Base-by-base conservation (phyloP, 176 grass and related monocot species). In the Lolium multiflorum region DNA sequence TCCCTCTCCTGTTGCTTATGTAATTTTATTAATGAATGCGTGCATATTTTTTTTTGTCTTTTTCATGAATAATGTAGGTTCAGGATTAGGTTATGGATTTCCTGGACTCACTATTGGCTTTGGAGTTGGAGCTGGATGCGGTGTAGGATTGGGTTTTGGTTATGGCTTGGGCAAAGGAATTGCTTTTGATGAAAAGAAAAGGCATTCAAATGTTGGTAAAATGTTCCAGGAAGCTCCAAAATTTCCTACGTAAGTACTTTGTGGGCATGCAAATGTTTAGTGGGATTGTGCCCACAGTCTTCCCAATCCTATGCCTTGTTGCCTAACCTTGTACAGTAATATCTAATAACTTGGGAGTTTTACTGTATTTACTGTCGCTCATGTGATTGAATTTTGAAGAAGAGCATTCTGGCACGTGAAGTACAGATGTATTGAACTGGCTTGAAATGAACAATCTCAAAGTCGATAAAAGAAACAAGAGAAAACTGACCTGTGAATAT, bases 81-180 rank as follows among this genome's bases (percentile, higher is more conserved):
- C 90, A 22, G 96, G 93, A 68, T 63, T 95, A 70, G 96, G 96
- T 58, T 59, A 68, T 86, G 96, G 96, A 82, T 70, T 98, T 89
- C 93, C 96, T 84, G 93, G 96, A 74, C 71, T 98, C 77, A 92
- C 86, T 41, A 49, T 95, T 24, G 96, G 96, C 39, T 65, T 98
- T 63, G 96, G 93, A 83, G 83, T 84, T 71, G 93, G 93, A 91
- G 93, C 88, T 52, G 93, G 88, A 69, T 98, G 96, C 65, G 91
- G 93, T 74, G 48, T 95, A 62, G 93, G 96, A 77, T 80, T 95
- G 63, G 93, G 91, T 48, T 94, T 95, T 88, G 93, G 93, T 75
- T 95, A 95, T 65, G 96, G 90, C 22, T 59, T 92, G 55, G 93
- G 93, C 78, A 95, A 98, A 87, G 93, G 93, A 85, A 72, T 92